phyloP scores from a whole-genome alignment of 495 filamentous ascomycete genomes.

The Aspergillus cavernicola region DNA sequence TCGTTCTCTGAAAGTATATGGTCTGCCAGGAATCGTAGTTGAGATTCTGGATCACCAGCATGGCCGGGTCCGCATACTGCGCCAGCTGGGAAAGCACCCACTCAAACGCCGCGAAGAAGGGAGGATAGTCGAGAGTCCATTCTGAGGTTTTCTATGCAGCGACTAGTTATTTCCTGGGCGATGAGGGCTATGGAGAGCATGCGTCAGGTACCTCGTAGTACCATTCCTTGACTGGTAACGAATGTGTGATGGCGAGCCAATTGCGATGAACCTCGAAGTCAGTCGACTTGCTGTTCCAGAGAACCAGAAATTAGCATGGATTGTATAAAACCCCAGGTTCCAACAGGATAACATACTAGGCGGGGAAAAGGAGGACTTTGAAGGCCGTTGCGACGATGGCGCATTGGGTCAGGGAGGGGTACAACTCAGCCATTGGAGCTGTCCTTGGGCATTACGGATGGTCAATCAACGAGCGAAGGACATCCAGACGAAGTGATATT shows the following conservation, averaged over 20 bases:
- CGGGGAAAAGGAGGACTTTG: slow-evolving; percentile 90
- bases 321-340: not conserved
- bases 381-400: slow-evolving; percentile 83
- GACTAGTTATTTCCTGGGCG: slow-evolving; percentile 1
- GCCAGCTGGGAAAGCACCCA: slow-evolving; percentile 86
- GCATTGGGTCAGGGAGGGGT: slow-evolving; percentile 82
- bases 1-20: slow-evolving; percentile 84
- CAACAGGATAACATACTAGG: slow-evolving; percentile 67
- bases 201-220: slow-evolving; percentile 70
- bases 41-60: slow-evolving; percentile 79
- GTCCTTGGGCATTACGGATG: slow-evolving; percentile 22
- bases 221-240: slow-evolving; percentile 82
- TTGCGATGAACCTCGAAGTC: slow-evolving; percentile 98
- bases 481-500: not conserved
- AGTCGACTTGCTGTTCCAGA: slow-evolving; percentile 78
- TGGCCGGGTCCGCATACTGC: slow-evolving; percentile 67
- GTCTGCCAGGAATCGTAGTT: slow-evolving; percentile 88
- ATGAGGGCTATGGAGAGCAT: not conserved
- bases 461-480: not conserved
- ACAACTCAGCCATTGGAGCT: slow-evolving; percentile 69
- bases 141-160: slow-evolving; percentile 73
- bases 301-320: too few relatives aligned
- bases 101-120: slow-evolving; percentile 96
- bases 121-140: slow-evolving; percentile 99
- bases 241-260: slow-evolving; percentile 94